Conservation (phyloP, 2,329 filamentous ascomycete species). For the Neobulgaria alba region DNA sequence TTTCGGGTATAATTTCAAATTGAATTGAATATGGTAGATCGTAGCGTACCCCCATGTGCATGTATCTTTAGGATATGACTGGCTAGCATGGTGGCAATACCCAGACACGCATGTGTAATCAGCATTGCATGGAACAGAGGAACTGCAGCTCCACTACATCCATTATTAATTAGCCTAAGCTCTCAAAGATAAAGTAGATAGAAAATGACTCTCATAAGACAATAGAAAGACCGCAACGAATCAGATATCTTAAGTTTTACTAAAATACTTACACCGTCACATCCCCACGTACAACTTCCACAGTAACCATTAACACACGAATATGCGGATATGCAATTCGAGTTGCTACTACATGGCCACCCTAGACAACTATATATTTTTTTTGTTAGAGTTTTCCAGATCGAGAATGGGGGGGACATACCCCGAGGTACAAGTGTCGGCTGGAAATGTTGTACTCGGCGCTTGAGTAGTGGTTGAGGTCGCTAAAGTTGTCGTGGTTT, state of each 20-base stretch:
- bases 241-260: too few species aligned
- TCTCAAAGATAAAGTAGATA: too few species aligned
- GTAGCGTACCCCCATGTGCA: conserved; percentile 1
- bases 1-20: not conserved
- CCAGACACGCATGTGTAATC: not conserved
- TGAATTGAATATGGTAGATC: too few species aligned
- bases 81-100: not conserved
- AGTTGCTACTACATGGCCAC: not conserved
- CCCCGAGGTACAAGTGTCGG: not conserved
- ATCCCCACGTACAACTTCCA: not conserved
- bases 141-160: not conserved
- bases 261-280: not conserved
- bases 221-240: too few species aligned
- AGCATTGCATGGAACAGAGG: not conserved
- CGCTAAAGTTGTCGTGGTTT: not conserved
- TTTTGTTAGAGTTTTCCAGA: too few species aligned
- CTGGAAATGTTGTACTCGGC: too few species aligned
- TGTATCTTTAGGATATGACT: not conserved
- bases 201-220: too few species aligned
- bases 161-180: too few species aligned
- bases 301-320: not conserved
- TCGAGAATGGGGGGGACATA: not conserved
- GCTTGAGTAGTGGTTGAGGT: not conserved
- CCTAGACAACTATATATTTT: not conserved
- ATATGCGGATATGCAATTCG: not conserved